Base-by-base conservation (phyloP, 768 basidiomycete species). In the Kwoniella heveanensis region DNA sequence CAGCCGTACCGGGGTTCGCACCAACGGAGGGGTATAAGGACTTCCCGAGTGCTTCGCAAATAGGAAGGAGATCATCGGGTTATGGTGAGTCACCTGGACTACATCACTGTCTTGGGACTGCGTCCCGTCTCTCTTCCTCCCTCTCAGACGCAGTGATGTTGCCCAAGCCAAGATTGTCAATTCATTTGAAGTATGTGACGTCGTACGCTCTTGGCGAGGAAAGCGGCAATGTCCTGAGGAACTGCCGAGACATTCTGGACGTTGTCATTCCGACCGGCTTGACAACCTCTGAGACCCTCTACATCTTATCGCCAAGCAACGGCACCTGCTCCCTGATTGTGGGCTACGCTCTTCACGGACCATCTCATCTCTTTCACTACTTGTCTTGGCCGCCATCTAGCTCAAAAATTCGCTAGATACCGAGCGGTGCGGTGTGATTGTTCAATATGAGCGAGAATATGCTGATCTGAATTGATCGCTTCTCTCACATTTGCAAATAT, bases 1-100 rank as follows among this genome's bases (percentile, higher is more conserved):
- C 55, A n/a, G 22, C 24, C 8, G 62, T 64, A 27, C 56, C 62
- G 15, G 62, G 62, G 2, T 64, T 64, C 30, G 62, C 55, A 13
- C 50, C 54, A 37, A 29, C 37, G 24, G 54, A 51, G 49, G 32
- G 49, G 24, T 52, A 52, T 26, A 52, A 25, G 24, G 52, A 62
- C 19, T 49, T 49, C 48, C 48, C 48, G 2, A 49, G 48, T 24
- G 48, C 48, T 49, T 24, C 22, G 22, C 53, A 46, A 27, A 25
- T 46, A 44, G 52, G 49, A 54, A 55, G 52, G 29, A 51, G 55
- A 27, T 39, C 19, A 29, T 64, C 55, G 29, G 55, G 55, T 15
- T 64, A 50, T 52, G 62, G 54, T 64, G 55, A 57, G 62, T 57
- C 25, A 10, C 17, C n/a, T 57, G 22, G 6, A 13, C 17, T 24